phyloP scores from a whole-genome alignment of 805 yeast species.

The Cyberlindnera bimundalis region DNA sequence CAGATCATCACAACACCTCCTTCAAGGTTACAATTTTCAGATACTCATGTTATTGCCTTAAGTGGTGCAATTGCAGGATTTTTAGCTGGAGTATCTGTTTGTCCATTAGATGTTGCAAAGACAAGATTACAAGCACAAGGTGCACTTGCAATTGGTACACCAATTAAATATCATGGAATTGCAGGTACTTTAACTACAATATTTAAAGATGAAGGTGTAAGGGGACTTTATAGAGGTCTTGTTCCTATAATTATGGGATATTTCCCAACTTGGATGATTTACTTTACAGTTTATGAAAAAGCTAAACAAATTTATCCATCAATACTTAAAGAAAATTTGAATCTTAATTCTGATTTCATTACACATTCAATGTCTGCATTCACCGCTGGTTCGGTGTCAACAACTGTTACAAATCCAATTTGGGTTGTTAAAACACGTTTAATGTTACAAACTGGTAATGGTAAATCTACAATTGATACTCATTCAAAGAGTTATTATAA shows the following conservation, averaged over 20 bases:
- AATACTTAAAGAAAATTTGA: conserved; percentile 28
- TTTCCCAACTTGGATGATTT: conserved; percentile 97
- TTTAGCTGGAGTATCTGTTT: conserved; percentile 81
- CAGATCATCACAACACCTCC: conserved; percentile 10
- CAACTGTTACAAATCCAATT: conserved; percentile 86
- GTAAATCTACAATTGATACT: conserved; percentile 16
- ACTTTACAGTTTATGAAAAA: conserved; percentile 84
- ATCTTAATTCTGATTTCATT: conserved; percentile 31
- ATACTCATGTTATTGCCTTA: conserved; percentile 64
- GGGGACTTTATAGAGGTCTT: conserved; percentile 85
- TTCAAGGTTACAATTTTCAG: conserved; percentile 27
- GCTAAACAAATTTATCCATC: conserved; percentile 57
- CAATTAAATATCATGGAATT: conserved; percentile 50
- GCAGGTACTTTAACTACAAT: conserved; percentile 64
- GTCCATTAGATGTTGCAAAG: conserved; percentile 95
- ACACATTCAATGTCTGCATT: conserved; percentile 58
- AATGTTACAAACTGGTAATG: conserved; percentile 67
- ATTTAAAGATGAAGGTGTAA: conserved; percentile 69
- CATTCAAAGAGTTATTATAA: conserved; percentile 43
- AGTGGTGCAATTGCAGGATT: conserved; percentile 96
- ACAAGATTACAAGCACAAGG: conserved; percentile 95
- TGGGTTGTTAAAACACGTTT: conserved; percentile 97
- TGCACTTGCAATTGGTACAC: conserved; percentile 20
- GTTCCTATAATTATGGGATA: conserved; percentile 93
- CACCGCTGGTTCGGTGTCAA: conserved; percentile 84